Percentiles rank a stretch among this genome's conserved stretches.
These are phyloP conservation scores for Calonectria leucothoes DNA, from an alignment of 2,329 filamentous ascomycete genomes.

Conservation along the genomic window DNA sequence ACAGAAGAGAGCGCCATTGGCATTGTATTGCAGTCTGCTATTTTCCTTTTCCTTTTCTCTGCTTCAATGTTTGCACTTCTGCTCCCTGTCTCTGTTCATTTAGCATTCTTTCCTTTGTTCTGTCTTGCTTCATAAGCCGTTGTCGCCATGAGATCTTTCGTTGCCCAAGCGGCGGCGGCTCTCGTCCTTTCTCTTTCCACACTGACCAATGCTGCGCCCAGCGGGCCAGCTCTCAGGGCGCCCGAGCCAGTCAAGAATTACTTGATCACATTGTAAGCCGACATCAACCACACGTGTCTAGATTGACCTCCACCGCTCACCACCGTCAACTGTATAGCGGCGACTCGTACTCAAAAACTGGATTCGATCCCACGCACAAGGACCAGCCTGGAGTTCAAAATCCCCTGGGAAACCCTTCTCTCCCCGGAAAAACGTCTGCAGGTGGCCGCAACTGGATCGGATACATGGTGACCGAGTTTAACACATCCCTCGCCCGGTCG, in stretches of 20 bases:
- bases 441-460: slow-evolving; percentile 16
- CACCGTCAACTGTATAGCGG: too few species aligned
- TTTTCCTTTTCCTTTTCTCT: neutral
- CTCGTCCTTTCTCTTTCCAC: neutral
- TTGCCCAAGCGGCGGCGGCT: neutral
- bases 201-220: neutral
- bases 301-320: too few species aligned
- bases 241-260: neutral
- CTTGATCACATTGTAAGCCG: slow-evolving; percentile 10
- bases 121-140: neutral
- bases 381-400: slow-evolving; percentile 9
- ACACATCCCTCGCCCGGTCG: neutral
- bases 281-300: too few species aligned
- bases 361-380: slow-evolving; percentile 2
- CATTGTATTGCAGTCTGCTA: neutral
- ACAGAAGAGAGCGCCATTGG: neutral
- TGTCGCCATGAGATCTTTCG: neutral
- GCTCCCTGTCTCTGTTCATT: too few species aligned
- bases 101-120: neutral
- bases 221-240: neutral
- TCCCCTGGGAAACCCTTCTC: slow-evolving; percentile 2
- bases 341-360: slow-evolving; percentile 16
- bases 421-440: slow-evolving; percentile 10
- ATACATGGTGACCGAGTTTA: slow-evolving; percentile 17
- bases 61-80: neutral